These are phyloP conservation scores for Angomonas ambiguus DNA, from an alignment of 208 protist genomes.

Conservation along the genomic window DNA sequence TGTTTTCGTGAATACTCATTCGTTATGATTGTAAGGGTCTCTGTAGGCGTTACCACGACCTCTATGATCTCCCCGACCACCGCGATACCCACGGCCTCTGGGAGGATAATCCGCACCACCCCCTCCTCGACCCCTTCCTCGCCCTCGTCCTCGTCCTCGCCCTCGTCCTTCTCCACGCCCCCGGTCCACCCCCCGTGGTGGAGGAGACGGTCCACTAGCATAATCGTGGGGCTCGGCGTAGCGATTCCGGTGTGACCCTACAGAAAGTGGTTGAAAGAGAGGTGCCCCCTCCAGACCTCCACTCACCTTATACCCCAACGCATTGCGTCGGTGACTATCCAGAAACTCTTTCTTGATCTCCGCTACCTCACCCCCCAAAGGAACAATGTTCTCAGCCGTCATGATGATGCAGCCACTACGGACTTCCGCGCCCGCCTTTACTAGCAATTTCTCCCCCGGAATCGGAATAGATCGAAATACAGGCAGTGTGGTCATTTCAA, in stretches of 20 bases:
- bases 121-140: constrained; percentile 3
- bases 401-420: constrained; percentile 72
- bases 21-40: too few relatives aligned
- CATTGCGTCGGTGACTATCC: constrained; percentile 33
- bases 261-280: constrained; percentile 58
- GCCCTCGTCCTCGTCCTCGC: neutral
- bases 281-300: constrained; percentile 60
- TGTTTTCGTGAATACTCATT: too few relatives aligned
- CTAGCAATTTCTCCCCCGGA: constrained; percentile 69
- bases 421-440: constrained; percentile 59
- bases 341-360: constrained; percentile 74
- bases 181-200: neutral
- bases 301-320: constrained; percentile 42
- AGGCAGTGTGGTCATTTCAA: constrained; percentile 65
- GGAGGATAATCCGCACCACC: neutral
- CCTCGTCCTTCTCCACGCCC: neutral
- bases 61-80: constrained; percentile 1
- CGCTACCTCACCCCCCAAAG: constrained; percentile 63
- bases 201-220: neutral
- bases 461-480: constrained; percentile 60
- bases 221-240: neutral
- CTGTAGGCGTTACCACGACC: constrained; percentile 5
- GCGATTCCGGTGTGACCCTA: constrained; percentile 26
- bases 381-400: constrained; percentile 45
- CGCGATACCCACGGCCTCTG: neutral